Base-by-base conservation (phyloP, 2,329 filamentous ascomycete species). In the Paraphoma chrysanthemicola region DNA sequence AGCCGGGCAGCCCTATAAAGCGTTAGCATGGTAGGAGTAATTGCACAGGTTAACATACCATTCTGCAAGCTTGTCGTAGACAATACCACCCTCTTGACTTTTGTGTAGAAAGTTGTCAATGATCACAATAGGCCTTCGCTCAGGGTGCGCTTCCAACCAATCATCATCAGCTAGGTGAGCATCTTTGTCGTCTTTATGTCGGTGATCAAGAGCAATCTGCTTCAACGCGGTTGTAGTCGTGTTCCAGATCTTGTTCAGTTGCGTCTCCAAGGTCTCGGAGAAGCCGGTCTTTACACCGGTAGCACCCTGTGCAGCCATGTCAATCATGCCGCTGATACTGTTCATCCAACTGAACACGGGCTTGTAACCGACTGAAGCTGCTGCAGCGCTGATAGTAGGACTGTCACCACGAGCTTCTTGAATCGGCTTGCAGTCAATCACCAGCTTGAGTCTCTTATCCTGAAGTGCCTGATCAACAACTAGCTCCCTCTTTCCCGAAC, bases 291-390 rank as follows among this genome's bases (percentile, higher is more conserved):
- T 97, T 55, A 96, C 91, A 11, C 94, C 94, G 17, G 94, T 96
- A 11, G 95, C 95, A 66, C 93, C 91, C 74, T 97, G 94, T 1
- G 95, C 92, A 18, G 94, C 95, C 38, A 98, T 85, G 67, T 98
- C 95, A 62, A 97, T 83, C 78, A 97, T 86, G 73, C 93, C 96
- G 77, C 91, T 96, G 63, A 98, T 87, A 70, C 88, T 97, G 77
- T 98, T 97, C 79, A 96, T 90, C 91, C 93, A 98, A 0, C 92
- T 96, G 75, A 99, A 99, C 0, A 99, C 88, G 0, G 95, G 95
- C 8, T 91, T 85, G 73, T 97, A 98, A 8, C 95, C 94, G 47
- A 98, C 93, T 62, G 93, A 87, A 1, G 82, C 80, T 0, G 94
- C 95, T 6, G 95, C 88, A 41, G 90, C 88, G 57, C 87, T 87